Conservation (phyloP, 805 yeast genomes). For the Komagataella phaffii region DNA sequence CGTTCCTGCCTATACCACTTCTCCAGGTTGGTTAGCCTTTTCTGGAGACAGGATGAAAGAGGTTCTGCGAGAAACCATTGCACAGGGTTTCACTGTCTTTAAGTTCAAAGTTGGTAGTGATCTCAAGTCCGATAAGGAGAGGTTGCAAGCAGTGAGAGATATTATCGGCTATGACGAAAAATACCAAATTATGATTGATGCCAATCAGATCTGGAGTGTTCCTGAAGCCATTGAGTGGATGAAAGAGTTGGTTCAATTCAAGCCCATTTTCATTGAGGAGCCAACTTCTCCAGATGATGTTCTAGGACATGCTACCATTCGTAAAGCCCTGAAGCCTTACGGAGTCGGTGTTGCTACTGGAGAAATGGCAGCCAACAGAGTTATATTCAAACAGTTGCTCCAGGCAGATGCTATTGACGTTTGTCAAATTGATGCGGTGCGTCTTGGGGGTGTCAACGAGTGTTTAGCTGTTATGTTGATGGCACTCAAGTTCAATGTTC, state of each 20-base stretch:
- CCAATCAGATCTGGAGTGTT: slow-evolving; percentile 14
- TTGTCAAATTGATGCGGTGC: slow-evolving; percentile 11
- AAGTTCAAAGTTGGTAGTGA: slow-evolving; percentile 27
- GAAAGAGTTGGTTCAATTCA: slow-evolving; percentile 8
- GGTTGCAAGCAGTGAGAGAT: slow-evolving; percentile 23
- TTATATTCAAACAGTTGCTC: slow-evolving; percentile 12
- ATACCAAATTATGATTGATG: slow-evolving; percentile 11
- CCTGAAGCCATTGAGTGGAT: slow-evolving; percentile 13
- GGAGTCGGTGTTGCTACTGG: slow-evolving; percentile 13
- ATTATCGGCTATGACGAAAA: slow-evolving; percentile 22
- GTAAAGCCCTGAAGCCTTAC: slow-evolving; percentile 9
- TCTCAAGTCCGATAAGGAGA: slow-evolving; percentile 20
- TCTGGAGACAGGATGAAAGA: slow-evolving; percentile 24
- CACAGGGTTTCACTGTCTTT: slow-evolving; percentile 23
- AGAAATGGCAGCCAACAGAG: slow-evolving; percentile 13
- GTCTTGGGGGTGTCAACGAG: slow-evolving; percentile 13
- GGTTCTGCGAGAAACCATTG: slow-evolving; percentile 18
- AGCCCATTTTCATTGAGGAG: slow-evolving; percentile 13
- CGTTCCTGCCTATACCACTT: slow-evolving; percentile 30
- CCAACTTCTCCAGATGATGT: slow-evolving; percentile 14
- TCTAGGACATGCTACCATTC: slow-evolving; percentile 10
- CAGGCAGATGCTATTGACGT: slow-evolving; percentile 11
- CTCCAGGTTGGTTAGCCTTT: slow-evolving; percentile 31
- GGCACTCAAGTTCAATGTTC: slow-evolving; percentile 10
- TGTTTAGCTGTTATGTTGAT: slow-evolving; percentile 10